Conservation (phyloP, 2,329 filamentous ascomycete genomes). For the Colletotrichum agaves region DNA sequence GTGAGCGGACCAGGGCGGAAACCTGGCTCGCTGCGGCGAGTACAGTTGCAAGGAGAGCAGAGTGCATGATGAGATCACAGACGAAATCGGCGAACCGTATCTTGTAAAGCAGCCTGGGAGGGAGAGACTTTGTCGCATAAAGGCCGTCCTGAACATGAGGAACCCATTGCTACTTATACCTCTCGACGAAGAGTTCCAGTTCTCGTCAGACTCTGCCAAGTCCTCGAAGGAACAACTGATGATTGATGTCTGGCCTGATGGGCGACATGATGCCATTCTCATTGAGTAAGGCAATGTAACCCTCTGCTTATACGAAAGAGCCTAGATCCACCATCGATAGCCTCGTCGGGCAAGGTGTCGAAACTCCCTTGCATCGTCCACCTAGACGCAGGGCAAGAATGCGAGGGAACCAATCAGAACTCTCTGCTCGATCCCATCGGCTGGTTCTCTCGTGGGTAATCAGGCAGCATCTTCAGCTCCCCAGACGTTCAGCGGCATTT, state of each 20-base stretch:
- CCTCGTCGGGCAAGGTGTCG: background rate
- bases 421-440: background rate
- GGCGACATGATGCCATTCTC: background rate
- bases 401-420: conserved; percentile 10
- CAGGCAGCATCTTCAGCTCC: background rate
- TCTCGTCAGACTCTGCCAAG: too few relatives aligned
- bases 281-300: background rate
- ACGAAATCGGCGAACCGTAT: too few relatives aligned
- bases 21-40: background rate
- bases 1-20: conserved; percentile 11
- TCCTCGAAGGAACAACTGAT: too few relatives aligned
- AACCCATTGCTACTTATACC: too few relatives aligned
- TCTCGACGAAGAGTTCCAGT: too few relatives aligned
- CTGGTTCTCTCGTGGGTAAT: background rate
- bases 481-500: conserved; percentile 3
- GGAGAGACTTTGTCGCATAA: too few relatives aligned
- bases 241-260: background rate
- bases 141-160: too few relatives aligned
- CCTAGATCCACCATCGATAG: background rate
- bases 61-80: conserved; percentile 5
- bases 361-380: conserved; percentile 5
- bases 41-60: background rate
- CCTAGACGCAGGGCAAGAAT: background rate
- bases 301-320: background rate
- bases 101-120: too few relatives aligned